Percentiles rank a stretch among this genome's conserved stretches.
Evolutionary conservation across 2,329 filamentous ascomycete genomes (phyloP).

Genomic region (Phoma sp.): DNA sequence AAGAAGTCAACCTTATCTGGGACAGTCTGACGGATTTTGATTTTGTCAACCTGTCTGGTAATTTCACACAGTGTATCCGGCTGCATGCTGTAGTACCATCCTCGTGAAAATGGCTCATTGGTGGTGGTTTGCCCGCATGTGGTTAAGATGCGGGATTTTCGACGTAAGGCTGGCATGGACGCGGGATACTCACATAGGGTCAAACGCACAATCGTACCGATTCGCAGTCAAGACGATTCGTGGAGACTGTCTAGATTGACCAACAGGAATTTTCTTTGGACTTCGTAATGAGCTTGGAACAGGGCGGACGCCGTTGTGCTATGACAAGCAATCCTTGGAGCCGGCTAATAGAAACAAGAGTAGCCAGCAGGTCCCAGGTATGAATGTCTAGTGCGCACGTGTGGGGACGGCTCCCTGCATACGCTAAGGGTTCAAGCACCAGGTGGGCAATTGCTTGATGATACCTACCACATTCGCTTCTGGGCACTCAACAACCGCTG

Average conservation of each 20-base stretch:
- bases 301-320: not conserved
- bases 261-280: not conserved
- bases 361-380: not conserved
- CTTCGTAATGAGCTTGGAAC: not conserved
- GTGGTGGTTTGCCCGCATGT: slow-evolving; percentile 7
- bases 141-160: slow-evolving; percentile 15
- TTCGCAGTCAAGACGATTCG: not conserved
- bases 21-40: not conserved
- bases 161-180: not conserved
- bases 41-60: not conserved
- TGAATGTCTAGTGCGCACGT: not conserved
- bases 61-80: not conserved
- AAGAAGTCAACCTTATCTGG: slow-evolving; percentile 7
- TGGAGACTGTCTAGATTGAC: not conserved
- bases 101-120: slow-evolving; percentile 11
- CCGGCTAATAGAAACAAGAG: too few species aligned
- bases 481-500: too few species aligned
- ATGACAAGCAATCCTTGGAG: not conserved
- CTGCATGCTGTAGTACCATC: not conserved
- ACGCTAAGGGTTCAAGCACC: slow-evolving; percentile 1
- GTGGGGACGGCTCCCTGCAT: not conserved
- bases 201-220: not conserved
- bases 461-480: not conserved
- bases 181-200: slow-evolving; percentile 4
- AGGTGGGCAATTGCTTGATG: slow-evolving; percentile 2